Percentiles rank a stretch among this genome's conserved stretches.
Conservation (phyloP, 2,329 filamentous ascomycete genomes). For the Diplodia mutila region DNA sequence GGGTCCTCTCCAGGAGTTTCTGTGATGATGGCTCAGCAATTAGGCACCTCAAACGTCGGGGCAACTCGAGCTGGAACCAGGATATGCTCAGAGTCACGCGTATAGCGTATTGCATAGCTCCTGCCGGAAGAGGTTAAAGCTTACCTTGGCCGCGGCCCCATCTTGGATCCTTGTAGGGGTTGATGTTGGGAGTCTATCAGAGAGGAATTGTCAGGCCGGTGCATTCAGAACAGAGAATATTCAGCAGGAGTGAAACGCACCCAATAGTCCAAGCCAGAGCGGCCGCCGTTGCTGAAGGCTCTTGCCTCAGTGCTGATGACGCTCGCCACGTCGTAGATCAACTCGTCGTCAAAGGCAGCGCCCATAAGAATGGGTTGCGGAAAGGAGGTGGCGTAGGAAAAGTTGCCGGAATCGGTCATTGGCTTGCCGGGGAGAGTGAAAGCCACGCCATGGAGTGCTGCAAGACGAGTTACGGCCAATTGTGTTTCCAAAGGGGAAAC, state of each 20-base stretch:
- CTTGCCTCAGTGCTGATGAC: conserved; percentile 64
- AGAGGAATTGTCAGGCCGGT: neutral
- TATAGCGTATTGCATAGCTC: neutral
- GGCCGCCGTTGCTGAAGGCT: conserved; percentile 65
- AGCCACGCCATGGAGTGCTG: conserved; percentile 53
- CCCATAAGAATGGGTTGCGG: conserved; percentile 66
- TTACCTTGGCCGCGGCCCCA: conserved; percentile 61
- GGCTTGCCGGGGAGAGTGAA: conserved; percentile 55
- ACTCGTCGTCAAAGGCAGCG: conserved; percentile 65
- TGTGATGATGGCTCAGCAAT: neutral
- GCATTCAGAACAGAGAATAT: neutral
- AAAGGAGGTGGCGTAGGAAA: conserved; percentile 66
- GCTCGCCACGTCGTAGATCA: conserved; percentile 61
- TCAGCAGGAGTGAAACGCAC: neutral
- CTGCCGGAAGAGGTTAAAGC: neutral
- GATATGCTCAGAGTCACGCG: conserved; percentile 34
- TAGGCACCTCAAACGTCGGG: neutral
- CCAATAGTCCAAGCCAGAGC: conserved; percentile 61
- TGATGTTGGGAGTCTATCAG: conserved; percentile 65
- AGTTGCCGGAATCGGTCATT: conserved; percentile 57
- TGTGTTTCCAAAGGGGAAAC: neutral
- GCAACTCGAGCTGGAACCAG: too few relatives aligned
- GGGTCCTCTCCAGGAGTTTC: conserved; percentile 64
- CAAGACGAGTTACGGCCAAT: neutral
- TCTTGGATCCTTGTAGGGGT: conserved; percentile 65